phyloP scores from a whole-genome alignment of 1,284 basidiomycete species.

The Malassezia sp. region DNA sequence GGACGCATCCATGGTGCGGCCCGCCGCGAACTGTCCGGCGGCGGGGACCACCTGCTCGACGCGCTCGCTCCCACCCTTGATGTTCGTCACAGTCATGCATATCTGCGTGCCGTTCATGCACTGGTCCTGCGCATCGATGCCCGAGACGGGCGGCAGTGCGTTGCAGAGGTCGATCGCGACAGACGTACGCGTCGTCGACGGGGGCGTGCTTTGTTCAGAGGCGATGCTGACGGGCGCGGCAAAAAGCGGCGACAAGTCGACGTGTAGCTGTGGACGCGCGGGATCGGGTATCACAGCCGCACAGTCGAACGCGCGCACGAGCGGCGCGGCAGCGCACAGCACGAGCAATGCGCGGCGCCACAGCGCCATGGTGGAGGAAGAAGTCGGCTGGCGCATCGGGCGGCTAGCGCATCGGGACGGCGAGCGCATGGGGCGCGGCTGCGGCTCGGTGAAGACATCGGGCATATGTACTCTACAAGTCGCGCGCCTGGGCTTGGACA shows the following conservation, averaged over 20 bases:
- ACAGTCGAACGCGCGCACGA: too few species aligned
- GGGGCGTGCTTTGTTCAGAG: slow-evolving; percentile 9
- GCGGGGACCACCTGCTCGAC: slow-evolving; percentile 6
- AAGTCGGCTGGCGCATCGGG: background rate
- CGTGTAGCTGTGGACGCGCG: too few species aligned
- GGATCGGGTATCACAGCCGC: too few species aligned
- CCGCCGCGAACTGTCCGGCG: background rate
- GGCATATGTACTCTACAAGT: too few species aligned
- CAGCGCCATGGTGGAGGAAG: background rate
- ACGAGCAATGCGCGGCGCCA: background rate
- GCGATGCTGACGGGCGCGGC: slow-evolving; percentile 1
- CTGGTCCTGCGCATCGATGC: background rate
- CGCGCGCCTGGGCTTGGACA: too few species aligned
- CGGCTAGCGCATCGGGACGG: too few species aligned
- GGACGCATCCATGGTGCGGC: too few species aligned
- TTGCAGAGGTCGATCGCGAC: slow-evolving; percentile 14
- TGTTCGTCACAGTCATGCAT: slow-evolving; percentile 2
- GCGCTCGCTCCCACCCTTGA: background rate
- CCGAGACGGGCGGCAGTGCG: background rate
- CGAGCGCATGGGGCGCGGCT: too few species aligned
- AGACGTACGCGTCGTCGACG: slow-evolving; percentile 18
- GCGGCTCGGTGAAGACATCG: too few species aligned
- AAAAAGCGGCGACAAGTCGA: background rate
- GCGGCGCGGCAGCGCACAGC: background rate
- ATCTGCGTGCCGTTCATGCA: slow-evolving; percentile 3